These are phyloP conservation scores for Torulaspora delbrueckii DNA, from an alignment of 805 yeast genomes.

Conservation along the genomic window DNA sequence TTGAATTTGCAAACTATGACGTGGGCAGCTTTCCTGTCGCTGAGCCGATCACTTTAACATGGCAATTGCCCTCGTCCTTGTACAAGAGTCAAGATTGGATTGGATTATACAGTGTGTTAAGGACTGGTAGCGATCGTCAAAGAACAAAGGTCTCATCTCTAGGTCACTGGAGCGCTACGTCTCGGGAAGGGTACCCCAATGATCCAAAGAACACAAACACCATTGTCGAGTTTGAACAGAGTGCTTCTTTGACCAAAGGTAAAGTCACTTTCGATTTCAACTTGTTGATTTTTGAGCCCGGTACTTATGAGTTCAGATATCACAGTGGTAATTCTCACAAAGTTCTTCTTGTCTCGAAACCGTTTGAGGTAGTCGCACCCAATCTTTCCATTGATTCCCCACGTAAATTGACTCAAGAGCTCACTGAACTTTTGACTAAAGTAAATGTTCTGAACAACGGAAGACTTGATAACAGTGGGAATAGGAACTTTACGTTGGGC, in stretches of 20 bases:
- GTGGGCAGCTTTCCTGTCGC: constrained; percentile 33
- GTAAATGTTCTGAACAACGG: constrained; percentile 27
- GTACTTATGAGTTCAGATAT: constrained; percentile 69
- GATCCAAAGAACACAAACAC: constrained; percentile 15
- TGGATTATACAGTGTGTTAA: constrained; percentile 63
- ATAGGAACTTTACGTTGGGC: constrained; percentile 23
- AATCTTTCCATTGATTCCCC: constrained; percentile 30
- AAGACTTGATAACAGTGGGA: constrained; percentile 18
- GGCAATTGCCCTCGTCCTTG: constrained; percentile 45
- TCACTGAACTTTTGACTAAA: constrained; percentile 19
- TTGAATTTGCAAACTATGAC: constrained; percentile 29
- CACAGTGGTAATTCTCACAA: constrained; percentile 64
- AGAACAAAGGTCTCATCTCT: constrained; percentile 56
- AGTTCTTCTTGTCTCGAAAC: constrained; percentile 59
- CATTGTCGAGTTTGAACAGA: constrained; percentile 11
- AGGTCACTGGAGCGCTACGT: constrained; percentile 59
- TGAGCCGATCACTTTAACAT: constrained; percentile 47
- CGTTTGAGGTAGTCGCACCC: constrained; percentile 55
- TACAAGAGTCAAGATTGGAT: constrained; percentile 64
- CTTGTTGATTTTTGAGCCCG: constrained; percentile 57
- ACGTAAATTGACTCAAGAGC: constrained; percentile 18
- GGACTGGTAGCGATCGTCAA: constrained; percentile 51
- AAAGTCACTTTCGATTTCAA: constrained; percentile 44
- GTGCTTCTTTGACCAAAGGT: constrained; percentile 38
- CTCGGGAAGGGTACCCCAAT: constrained; percentile 33